phyloP scores from a whole-genome alignment of 345 rosid species.

The Barbarea vulgaris region DNA sequence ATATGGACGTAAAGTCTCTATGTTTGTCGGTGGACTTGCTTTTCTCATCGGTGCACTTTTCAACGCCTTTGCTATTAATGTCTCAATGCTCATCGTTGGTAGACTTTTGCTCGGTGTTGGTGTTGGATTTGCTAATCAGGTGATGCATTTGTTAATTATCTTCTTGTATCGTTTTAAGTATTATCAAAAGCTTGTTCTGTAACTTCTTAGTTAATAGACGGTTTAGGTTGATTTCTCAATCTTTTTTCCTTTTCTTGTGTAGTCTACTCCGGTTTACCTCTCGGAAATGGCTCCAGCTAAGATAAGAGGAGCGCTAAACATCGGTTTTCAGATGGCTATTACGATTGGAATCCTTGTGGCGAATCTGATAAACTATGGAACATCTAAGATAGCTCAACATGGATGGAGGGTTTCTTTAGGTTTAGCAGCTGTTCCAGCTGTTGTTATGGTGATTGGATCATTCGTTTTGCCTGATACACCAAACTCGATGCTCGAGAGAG shows the following conservation, averaged over 20 bases:
- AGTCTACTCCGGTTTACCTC: slow-evolving; percentile 58
- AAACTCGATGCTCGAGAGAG: slow-evolving; percentile 45
- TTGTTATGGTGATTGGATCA: slow-evolving; percentile 37
- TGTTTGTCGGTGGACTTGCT: slow-evolving; percentile 48
- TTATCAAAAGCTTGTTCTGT: background rate
- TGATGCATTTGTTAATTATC: background rate
- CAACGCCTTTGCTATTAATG: slow-evolving; percentile 47
- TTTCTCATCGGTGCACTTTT: slow-evolving; percentile 53
- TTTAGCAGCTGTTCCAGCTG: slow-evolving; percentile 46
- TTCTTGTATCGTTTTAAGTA: background rate
- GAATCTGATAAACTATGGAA: slow-evolving; percentile 49
- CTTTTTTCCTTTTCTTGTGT: background rate
- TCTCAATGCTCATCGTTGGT: slow-evolving; percentile 57
- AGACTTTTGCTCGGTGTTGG: slow-evolving; percentile 56
- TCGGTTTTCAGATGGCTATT: slow-evolving; percentile 51
- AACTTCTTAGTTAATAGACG: background rate
- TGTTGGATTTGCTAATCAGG: slow-evolving; percentile 60
- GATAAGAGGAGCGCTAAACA: slow-evolving; percentile 54
- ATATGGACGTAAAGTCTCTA: slow-evolving; percentile 49
- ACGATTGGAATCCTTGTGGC: slow-evolving; percentile 54
- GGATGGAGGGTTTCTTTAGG: slow-evolving; percentile 46
- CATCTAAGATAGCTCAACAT: slow-evolving; percentile 24
- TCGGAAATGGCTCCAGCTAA: slow-evolving; percentile 66
- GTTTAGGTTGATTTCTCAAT: slow-evolving; percentile 13
- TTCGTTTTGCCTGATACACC: slow-evolving; percentile 45